Evolutionary conservation across 2,329 filamentous ascomycete species (phyloP), one percentile per base, ranked within the genome.

Genomic region (Colletotrichum falcatum): DNA sequence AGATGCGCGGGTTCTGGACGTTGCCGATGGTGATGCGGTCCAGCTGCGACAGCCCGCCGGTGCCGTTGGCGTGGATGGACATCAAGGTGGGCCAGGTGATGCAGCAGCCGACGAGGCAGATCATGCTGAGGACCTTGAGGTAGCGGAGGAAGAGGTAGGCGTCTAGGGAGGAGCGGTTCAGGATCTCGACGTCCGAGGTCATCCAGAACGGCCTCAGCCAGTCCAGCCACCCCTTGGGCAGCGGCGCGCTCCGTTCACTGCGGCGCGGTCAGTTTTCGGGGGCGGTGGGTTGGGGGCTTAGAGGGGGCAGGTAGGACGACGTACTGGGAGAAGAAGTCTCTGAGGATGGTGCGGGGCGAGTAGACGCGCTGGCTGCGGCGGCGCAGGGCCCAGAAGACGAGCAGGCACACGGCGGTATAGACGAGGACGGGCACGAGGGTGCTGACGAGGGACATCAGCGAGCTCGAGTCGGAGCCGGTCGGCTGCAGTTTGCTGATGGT

Each of bases 141-240:
- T 82, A 97, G 44, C 95, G 94, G 35, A 98, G 86, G 79, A 97
- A 94, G 61, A 98, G 90, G 80, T 95, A 98, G 39, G 92, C 93
- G 79, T 99, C 95, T 73, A 99, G 88, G 0, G 94, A 97, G 79
- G 95, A 94, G 83, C 97, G 94, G 77, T 96, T 93, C 28, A 98
- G 88, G 33, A 95, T 89, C 77, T 93, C 94, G 49, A 90, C 90
- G 78, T 98, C 95, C 4, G 88, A 87, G 53, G 88, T 87, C 75
- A 87, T 87, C 83, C 89, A 91, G 81, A 94, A 92, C 16, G 87
- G 83, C 12, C 81, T 81, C 68, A 94, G 80, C 92, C 92, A 94
- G 74, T 91, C 88, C 75, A 92, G 83, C 55, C 90, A 78, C 64
- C 91, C 91, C 33, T 78, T 84, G 3, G 91, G 89, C 0, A 91